These are phyloP conservation scores for Xerocomus brunneocitrinus DNA, from an alignment of 768 basidiomycete genomes.

Conservation along the genomic window DNA sequence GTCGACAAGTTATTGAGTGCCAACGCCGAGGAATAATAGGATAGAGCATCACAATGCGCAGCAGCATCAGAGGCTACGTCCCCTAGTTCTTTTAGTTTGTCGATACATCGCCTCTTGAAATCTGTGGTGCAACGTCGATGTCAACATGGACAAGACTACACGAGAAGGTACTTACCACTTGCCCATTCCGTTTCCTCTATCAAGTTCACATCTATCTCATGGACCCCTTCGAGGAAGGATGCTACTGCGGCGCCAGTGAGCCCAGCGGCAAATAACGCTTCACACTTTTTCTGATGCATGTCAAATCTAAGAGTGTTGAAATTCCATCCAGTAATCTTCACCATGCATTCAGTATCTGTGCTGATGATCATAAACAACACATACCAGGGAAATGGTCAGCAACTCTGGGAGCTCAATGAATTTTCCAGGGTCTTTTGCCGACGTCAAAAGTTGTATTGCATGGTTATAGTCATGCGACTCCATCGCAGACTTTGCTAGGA, in stretches of 20 bases:
- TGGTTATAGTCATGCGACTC: constrained; percentile 5
- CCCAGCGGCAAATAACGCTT: constrained; percentile 4
- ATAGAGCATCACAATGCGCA: constrained; percentile 7
- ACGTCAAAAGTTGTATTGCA: constrained; percentile 7
- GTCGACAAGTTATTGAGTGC: constrained; percentile 1
- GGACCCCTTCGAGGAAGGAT: constrained; percentile 1
- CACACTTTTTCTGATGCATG: constrained; percentile 5
- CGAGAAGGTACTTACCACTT: background rate
- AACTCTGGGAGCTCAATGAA: constrained; percentile 6
- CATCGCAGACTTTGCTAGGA: constrained; percentile 11
- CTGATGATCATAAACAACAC: background rate
- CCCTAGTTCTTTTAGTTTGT: constrained; percentile 6
- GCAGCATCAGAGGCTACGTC: constrained; percentile 1
- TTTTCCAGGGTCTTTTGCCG: background rate
- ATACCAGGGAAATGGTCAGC: constrained; percentile 14
- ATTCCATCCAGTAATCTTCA: constrained; percentile 16
- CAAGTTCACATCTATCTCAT: background rate
- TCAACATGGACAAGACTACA: background rate
- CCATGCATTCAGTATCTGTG: background rate
- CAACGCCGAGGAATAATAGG: constrained; percentile 7
- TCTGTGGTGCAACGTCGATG: background rate
- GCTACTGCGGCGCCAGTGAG: background rate
- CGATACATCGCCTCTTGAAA: constrained; percentile 8
- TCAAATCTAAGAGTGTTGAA: constrained; percentile 8
- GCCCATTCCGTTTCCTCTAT: constrained; percentile 4